A percentile compares a stretch with the other conserved stretches of the same genome.
phyloP scores from a whole-genome alignment of 805 yeast species.

The Yamadazyma endophytica region DNA sequence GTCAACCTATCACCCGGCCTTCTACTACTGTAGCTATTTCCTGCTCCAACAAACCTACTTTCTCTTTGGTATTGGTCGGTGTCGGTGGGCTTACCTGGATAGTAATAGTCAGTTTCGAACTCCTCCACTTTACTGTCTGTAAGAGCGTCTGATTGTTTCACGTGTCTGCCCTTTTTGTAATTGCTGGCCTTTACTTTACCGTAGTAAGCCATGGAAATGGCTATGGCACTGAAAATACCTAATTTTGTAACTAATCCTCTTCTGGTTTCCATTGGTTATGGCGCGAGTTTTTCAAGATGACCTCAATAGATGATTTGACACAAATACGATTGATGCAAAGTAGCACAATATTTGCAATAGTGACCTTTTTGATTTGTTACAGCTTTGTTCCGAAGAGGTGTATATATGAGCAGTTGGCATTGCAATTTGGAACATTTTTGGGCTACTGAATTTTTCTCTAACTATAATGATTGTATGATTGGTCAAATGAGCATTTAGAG shows the following conservation, averaged over 20 bases:
- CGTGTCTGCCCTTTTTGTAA: conserved; percentile 31
- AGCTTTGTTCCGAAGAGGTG: too few species aligned
- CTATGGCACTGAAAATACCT: conserved; percentile 26
- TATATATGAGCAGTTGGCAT: too few species aligned
- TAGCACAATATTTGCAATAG: too few species aligned
- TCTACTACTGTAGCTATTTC: conserved; percentile 55
- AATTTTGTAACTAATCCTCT: conserved; percentile 31
- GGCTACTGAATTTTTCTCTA: too few species aligned
- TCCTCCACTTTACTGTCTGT: conserved; percentile 25
- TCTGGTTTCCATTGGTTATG: conserved; percentile 35
- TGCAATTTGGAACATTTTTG: too few species aligned
- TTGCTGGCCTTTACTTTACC: conserved; percentile 35
- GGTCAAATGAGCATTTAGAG: too few species aligned
- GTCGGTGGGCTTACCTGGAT: conserved; percentile 45
- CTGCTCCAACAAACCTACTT: conserved; percentile 67
- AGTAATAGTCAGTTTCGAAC: conserved; percentile 27
- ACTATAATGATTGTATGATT: too few species aligned
- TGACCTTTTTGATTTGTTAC: too few species aligned
- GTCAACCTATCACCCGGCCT: conserved; percentile 51
- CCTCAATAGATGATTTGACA: too few species aligned
- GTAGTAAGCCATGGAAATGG: conserved; percentile 25
- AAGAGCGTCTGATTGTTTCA: conserved; percentile 32
- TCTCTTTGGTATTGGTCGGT: conserved; percentile 40
- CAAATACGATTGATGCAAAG: too few species aligned
- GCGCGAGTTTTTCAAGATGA: too few species aligned